Evolutionary conservation across 75 land plant genomes (phyloP).

Genomic region (Sequoiadendron giganteum): DNA sequence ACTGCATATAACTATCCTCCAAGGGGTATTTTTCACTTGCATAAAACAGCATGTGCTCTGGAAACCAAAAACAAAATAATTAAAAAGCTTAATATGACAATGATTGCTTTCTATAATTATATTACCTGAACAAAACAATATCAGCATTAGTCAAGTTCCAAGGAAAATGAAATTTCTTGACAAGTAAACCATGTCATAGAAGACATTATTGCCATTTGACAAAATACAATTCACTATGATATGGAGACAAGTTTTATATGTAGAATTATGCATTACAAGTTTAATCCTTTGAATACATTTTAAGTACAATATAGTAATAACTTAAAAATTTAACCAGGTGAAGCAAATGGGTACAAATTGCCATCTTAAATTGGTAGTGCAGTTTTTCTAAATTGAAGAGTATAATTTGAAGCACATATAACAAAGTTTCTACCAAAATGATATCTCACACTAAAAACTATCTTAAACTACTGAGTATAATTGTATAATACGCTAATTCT

Average conservation of each 20-base stretch:
- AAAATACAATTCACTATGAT: not conserved
- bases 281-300: not conserved
- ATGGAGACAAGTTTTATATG: not conserved
- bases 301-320: not conserved
- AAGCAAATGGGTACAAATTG: not conserved
- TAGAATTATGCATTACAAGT: not conserved
- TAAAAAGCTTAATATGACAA: not conserved
- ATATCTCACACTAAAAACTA: not conserved
- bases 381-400: not conserved
- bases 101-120: not conserved
- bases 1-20: conserved; percentile 95
- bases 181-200: not conserved
- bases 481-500: not conserved
- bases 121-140: not conserved
- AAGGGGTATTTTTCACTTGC: conserved; percentile 94
- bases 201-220: not conserved
- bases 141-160: not conserved
- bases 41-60: conserved; percentile 99
- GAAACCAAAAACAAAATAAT: conserved; percentile 12
- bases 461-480: not conserved
- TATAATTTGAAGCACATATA: not conserved
- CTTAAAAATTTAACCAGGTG: not conserved
- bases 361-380: not conserved
- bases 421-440: not conserved
- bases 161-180: not conserved